Percentiles rank a stretch among this genome's conserved stretches.
These are phyloP conservation scores for Pelargonium cotyledonis DNA, from an alignment of 441 rosid genomes.

Conservation along the genomic window DNA sequence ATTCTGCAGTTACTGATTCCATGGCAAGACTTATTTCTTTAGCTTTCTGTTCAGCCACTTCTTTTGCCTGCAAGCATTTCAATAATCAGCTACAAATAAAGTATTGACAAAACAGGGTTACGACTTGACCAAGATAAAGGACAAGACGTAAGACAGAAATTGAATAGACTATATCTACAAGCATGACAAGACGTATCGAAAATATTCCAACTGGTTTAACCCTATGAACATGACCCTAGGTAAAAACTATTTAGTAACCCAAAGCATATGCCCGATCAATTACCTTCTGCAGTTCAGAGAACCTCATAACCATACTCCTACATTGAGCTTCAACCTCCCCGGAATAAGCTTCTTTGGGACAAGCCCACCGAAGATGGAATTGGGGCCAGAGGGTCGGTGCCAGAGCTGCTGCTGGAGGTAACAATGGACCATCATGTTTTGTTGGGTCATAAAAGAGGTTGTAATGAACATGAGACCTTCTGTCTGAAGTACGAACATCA, in stretches of 20 bases:
- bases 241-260: not conserved
- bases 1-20: conserved; percentile 60
- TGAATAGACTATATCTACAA: no score
- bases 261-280: not conserved
- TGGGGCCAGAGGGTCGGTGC: conserved; percentile 98
- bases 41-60: conserved; percentile 66
- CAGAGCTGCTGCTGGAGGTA: conserved; percentile 95
- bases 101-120: no score
- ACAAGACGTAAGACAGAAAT: no score
- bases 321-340: conserved; percentile 73
- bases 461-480: conserved; percentile 61
- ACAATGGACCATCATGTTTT: conserved; percentile 50
- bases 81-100: not conserved
- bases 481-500: conserved; percentile 57
- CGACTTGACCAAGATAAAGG: no score
- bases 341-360: conserved; percentile 74
- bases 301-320: conserved; percentile 58
- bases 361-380: conserved; percentile 97
- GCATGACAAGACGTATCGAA: no score
- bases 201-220: no score
- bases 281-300: conserved; percentile 76
- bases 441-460: conserved; percentile 71
- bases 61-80: conserved; percentile 57
- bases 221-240: no score
- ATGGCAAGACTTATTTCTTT: conserved; percentile 41